Conservation (phyloP, 331 rosid genomes). For the Erythrophleum ivorense region DNA sequence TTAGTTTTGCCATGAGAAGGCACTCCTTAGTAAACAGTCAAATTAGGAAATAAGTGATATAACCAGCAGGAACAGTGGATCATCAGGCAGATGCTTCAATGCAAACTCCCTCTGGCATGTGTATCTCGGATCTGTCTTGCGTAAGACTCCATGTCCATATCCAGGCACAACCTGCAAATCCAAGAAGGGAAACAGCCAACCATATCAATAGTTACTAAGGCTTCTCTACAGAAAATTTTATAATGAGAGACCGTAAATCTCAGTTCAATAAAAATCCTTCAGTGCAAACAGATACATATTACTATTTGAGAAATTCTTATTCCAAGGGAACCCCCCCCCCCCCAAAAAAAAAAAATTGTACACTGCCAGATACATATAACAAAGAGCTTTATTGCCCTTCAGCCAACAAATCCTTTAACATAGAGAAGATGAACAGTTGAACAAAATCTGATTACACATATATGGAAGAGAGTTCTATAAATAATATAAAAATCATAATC, state of each 20-base stretch:
- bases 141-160: slow-evolving; percentile 96
- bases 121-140: slow-evolving; percentile 96
- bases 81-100: slow-evolving; percentile 92
- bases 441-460: neutral
- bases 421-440: neutral
- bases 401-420: neutral
- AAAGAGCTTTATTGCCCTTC: slow-evolving; percentile 23
- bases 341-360: neutral
- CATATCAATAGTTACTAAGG: slow-evolving; percentile 12
- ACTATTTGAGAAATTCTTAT: neutral
- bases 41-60: slow-evolving; percentile 43
- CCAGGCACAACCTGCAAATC: slow-evolving; percentile 90
- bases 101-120: slow-evolving; percentile 97
- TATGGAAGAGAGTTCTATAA: too few relatives aligned
- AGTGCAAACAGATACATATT: slow-evolving; percentile 28
- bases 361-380: slow-evolving; percentile 1
- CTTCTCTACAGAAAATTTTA: slow-evolving; percentile 29
- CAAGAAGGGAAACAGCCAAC: slow-evolving; percentile 22
- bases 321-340: neutral
- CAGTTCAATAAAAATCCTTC: slow-evolving; percentile 12
- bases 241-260: neutral
- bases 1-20: slow-evolving; percentile 23
- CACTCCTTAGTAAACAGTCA: slow-evolving; percentile 37
- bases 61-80: slow-evolving; percentile 93
- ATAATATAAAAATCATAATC: too few relatives aligned